A percentile compares a stretch with the other conserved stretches of the same genome.
phyloP scores from a whole-genome alignment of 2,329 filamentous ascomycete species.

The Fusarium mundagurra region DNA sequence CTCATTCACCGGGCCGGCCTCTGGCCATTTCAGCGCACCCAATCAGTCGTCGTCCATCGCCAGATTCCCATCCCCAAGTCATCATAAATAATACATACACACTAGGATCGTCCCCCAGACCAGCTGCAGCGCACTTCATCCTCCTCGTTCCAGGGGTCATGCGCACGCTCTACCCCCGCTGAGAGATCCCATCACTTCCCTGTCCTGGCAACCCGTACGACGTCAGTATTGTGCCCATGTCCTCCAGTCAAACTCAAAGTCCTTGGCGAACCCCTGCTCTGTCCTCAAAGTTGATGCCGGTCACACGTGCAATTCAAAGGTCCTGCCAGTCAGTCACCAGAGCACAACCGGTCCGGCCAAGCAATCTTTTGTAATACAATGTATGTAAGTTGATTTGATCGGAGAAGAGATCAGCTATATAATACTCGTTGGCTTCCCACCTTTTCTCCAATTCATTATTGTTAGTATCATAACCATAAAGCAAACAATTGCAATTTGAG shows the following conservation, averaged over 20 bases:
- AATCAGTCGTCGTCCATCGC: slow-evolving; percentile 10
- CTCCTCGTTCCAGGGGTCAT: slow-evolving; percentile 20
- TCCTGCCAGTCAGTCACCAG: slow-evolving; percentile 15
- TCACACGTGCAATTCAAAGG: slow-evolving; percentile 18
- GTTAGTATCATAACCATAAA: neutral
- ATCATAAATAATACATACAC: neutral
- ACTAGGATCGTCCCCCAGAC: neutral
- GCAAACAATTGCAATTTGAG: neutral
- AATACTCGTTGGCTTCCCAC: slow-evolving; percentile 6
- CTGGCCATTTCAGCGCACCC: slow-evolving; percentile 26
- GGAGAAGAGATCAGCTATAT: slow-evolving; percentile 13
- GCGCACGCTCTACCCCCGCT: slow-evolving; percentile 20
- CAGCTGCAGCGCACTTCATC: slow-evolving; percentile 17
- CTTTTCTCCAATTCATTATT: neutral
- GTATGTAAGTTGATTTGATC: slow-evolving; percentile 3
- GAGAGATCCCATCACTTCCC: slow-evolving; percentile 7
- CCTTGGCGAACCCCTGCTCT: slow-evolving; percentile 11
- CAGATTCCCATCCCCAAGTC: neutral
- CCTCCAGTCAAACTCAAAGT: slow-evolving; percentile 4
- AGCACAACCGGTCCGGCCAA: slow-evolving; percentile 27
- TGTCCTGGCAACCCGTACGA: slow-evolving; percentile 20
- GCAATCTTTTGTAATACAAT: slow-evolving; percentile 6
- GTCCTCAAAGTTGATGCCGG: slow-evolving; percentile 17
- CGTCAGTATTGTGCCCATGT: slow-evolving; percentile 23
- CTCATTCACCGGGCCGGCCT: slow-evolving; percentile 31